Percentiles rank a stretch among this genome's conserved stretches.
Conservation (phyloP, 192 early-diverging fungal species). For the Phycomyces nitens region DNA sequence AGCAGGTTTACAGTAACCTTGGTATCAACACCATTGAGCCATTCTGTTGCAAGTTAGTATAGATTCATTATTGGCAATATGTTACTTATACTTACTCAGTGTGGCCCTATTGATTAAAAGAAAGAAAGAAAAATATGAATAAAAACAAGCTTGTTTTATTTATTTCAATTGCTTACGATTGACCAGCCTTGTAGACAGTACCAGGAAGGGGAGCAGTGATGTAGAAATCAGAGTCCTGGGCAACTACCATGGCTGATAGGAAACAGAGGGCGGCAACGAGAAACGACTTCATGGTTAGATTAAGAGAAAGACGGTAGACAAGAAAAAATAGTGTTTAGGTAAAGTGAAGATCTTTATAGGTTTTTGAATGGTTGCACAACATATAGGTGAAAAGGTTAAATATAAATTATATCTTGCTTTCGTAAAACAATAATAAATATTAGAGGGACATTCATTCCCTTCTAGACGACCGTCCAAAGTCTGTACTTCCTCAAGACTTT, state of each 20-base stretch:
- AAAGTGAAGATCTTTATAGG: background rate
- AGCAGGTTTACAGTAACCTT: conserved; percentile 3
- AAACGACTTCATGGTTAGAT: conserved; percentile 15
- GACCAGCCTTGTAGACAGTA: conserved; percentile 19
- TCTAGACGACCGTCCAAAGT: too few species aligned
- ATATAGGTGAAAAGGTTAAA: background rate
- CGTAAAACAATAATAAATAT: too few species aligned
- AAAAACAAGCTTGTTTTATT: background rate
- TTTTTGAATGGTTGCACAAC: background rate
- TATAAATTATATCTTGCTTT: background rate
- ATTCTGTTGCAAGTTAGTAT: background rate
- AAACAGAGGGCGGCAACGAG: conserved; percentile 14
- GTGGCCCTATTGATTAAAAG: background rate
- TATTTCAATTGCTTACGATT: conserved; percentile 5
- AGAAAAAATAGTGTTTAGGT: background rate
- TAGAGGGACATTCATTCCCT: too few species aligned
- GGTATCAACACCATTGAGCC: conserved; percentile 18
- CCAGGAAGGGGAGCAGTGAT: conserved; percentile 27
- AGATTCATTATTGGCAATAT: background rate
- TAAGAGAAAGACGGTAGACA: conserved; percentile 1
- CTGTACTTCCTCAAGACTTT: too few species aligned
- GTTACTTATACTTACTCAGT: conserved; percentile 2
- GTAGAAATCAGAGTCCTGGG: conserved; percentile 26
- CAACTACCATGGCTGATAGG: conserved; percentile 7
- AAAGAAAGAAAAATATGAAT: background rate